Base-by-base conservation (phyloP, 768 basidiomycete genomes). In the Tremella fuciformis region DNA sequence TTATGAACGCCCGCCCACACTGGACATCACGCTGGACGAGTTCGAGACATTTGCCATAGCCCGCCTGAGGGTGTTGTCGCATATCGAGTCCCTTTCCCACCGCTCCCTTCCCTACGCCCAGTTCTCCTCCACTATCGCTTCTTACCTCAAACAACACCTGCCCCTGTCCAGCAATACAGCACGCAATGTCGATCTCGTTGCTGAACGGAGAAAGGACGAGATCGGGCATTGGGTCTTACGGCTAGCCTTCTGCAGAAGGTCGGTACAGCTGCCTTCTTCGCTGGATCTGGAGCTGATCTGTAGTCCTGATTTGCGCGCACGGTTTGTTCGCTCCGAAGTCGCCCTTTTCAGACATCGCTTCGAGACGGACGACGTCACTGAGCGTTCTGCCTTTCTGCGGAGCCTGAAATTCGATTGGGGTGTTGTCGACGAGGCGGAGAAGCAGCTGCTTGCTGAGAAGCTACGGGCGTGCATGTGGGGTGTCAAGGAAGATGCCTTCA, bases 221-320 rank as follows among this genome's bases (percentile, higher is more conserved):
- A 80, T 96, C 13, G 86, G 92, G 9, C 96, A 99, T 78, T 98
- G 91, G 76, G 89, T 98, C 11, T 80, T 98, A 61, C 80, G 96
- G 50, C 81, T 99, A 40, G 93, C 96, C 6, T 98, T 99, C 78
- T 96, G 93, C 78, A 85, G 91, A 57, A 91, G 91, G 93, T 98
- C 78, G 74, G 92, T 85, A 21, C 22, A 18, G n/a, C 22, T n/a
- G 6, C 42, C 42, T 2, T 16, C 22, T 46, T 46, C 42, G 6
- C n/a, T 15, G 22, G 8, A 15, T 4, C 42, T 46, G 7, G 8
- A n/a, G n/a, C 15, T 46, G 42, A 46, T 22, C 42, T 39, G 2
- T 65, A 97, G 93, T 37, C 93, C 96, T 67, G 94, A 99, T 49
- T 81, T 99, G 38, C 81, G 93, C 57, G 80, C 84, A 41, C 83